These are phyloP conservation scores for Macrophomina pseudophaseolina DNA, from an alignment of 2,329 filamentous ascomycete genomes.

Conservation along the genomic window DNA sequence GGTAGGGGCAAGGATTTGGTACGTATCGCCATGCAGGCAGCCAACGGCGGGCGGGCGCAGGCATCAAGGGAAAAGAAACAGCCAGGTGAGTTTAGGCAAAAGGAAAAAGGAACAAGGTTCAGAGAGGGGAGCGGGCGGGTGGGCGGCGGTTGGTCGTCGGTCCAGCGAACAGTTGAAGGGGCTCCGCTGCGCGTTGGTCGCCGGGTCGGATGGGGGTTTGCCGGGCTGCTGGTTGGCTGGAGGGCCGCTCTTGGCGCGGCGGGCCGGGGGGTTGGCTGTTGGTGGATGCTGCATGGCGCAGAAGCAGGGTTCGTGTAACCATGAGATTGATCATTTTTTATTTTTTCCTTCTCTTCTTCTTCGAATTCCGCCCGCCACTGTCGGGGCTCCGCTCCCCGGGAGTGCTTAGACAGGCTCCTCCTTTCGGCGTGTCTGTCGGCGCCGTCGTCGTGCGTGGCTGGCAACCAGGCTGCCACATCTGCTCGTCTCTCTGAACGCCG, in stretches of 20 bases:
- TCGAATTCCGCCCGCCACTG: neutral
- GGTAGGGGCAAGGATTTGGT: neutral
- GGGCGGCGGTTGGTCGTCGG: neutral
- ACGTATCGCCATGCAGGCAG: conserved; percentile 5
- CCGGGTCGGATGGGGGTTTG: conserved; percentile 6
- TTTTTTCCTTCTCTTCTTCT: neutral
- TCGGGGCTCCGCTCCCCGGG: neutral
- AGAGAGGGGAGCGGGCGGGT: no score
- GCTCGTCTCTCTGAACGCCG: conserved; percentile 13
- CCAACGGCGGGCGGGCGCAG: neutral
- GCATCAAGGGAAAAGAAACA: neutral
- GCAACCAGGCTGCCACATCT: neutral
- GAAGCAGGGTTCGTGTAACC: conserved; percentile 24
- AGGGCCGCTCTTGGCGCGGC: conserved; percentile 5
- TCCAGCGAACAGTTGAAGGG: neutral
- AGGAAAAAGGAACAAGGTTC: neutral
- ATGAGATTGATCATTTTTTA: conserved; percentile 23
- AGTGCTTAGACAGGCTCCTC: neutral
- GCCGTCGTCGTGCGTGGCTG: neutral
- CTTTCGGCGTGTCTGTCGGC: conserved; percentile 14
- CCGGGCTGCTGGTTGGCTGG: conserved; percentile 4
- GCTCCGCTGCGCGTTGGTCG: conserved; percentile 2
- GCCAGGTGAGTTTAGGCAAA: conserved; percentile 7
- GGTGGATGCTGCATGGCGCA: conserved; percentile 9
- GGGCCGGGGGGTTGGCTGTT: neutral